Evolutionary conservation across 129 eudicot genomes (phyloP).

Genomic region (Arctium lappa): DNA sequence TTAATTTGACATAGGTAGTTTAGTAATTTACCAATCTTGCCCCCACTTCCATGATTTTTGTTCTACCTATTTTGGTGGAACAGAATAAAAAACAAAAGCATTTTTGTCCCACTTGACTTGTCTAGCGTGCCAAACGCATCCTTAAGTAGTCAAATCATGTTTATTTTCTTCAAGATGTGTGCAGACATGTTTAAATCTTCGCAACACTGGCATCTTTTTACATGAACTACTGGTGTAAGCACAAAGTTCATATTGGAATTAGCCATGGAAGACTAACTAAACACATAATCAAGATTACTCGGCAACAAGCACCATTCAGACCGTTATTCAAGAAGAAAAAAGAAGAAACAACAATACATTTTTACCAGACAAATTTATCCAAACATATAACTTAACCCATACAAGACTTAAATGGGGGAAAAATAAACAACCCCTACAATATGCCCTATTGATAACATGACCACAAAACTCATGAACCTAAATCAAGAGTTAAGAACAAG

Average conservation of each 20-base stretch:
- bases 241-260: conserved; percentile 13
- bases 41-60: neutral
- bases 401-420: neutral
- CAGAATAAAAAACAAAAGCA: too few species aligned
- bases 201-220: too few species aligned
- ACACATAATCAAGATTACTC: conserved; percentile 22
- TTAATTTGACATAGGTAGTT: too few species aligned
- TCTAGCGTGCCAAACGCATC: too few species aligned
- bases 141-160: too few species aligned
- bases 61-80: too few species aligned
- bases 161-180: too few species aligned
- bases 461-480: conserved; percentile 17
- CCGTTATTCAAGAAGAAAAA: neutral
- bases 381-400: neutral
- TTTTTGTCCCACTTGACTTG: too few species aligned
- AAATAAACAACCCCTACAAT: neutral
- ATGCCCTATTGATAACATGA: conserved; percentile 27
- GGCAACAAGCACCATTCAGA: conserved; percentile 12
- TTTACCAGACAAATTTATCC: too few species aligned
- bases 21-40: too few species aligned
- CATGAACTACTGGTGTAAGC: conserved; percentile 7
- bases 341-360: neutral
- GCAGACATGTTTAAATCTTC: too few species aligned
- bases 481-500: neutral
- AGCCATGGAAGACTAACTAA: conserved; percentile 22